phyloP scores from a whole-genome alignment of 2,329 filamentous ascomycete genomes.

The Ascosphaera acerosa region DNA sequence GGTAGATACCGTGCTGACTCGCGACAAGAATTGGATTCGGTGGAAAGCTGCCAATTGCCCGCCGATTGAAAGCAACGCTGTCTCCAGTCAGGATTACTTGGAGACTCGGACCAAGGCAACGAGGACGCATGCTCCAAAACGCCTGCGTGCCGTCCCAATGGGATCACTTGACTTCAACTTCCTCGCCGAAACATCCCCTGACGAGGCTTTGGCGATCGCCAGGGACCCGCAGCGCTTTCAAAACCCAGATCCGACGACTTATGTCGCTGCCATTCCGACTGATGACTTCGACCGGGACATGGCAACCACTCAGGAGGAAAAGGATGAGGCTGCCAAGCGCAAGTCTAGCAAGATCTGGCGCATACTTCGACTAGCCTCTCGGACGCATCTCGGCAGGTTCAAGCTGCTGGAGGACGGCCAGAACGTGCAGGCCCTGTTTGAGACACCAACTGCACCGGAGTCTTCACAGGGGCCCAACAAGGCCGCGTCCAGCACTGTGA shows the following conservation, averaged over 20 bases:
- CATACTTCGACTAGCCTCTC: conserved; percentile 54
- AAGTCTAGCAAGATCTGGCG: conserved; percentile 85
- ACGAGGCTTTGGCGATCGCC: conserved; percentile 29
- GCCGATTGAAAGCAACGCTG: conserved; percentile 49
- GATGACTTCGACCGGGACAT: conserved; percentile 74
- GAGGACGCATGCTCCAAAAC: conserved; percentile 43
- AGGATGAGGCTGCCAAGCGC: conserved; percentile 33
- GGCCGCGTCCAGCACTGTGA: too few relatives aligned
- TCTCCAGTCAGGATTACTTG: conserved; percentile 42
- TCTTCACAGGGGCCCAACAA: too few relatives aligned
- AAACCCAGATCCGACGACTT: conserved; percentile 42
- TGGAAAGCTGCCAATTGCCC: conserved; percentile 95
- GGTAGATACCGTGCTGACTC: conserved; percentile 82
- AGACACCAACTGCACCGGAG: too few relatives aligned
- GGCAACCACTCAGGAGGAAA: conserved; percentile 38
- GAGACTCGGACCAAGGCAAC: conserved; percentile 41
- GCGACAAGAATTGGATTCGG: conserved; percentile 96
- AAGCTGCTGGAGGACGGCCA: conserved; percentile 72
- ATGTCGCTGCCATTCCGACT: conserved; percentile 46
- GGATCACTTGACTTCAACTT: conserved; percentile 57
- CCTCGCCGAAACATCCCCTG: conserved; percentile 38
- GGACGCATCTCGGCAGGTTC: conserved; percentile 47
- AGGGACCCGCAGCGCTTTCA: too few relatives aligned
- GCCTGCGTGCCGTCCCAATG: conserved; percentile 40
- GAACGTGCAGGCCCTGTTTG: conserved; percentile 31